phyloP scores from a whole-genome alignment of 768 basidiomycete species.

The Suillus luteus region DNA sequence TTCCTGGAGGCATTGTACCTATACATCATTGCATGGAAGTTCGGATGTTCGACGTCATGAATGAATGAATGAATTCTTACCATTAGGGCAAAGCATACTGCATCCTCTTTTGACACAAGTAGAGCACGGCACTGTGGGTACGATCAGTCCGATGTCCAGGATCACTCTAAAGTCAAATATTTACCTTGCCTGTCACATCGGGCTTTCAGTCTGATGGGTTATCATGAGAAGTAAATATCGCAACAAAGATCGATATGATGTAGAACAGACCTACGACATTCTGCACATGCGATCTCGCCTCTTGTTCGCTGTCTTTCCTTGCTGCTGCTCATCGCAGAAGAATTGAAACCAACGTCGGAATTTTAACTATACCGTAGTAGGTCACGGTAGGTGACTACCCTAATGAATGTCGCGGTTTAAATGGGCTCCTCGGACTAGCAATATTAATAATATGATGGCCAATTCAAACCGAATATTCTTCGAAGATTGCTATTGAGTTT shows the following conservation, averaged over 20 bases:
- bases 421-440: slow-evolving; percentile 1
- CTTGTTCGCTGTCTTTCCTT: slow-evolving; percentile 28
- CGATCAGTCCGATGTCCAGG: slow-evolving; percentile 22
- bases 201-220: slow-evolving; percentile 26
- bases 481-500: slow-evolving; percentile 1
- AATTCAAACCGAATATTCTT: slow-evolving; percentile 4
- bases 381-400: too few species aligned
- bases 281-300: slow-evolving; percentile 35
- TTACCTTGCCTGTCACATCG: slow-evolving; percentile 30
- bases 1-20: slow-evolving; percentile 57
- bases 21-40: neutral
- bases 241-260: neutral
- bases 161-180: slow-evolving; percentile 8
- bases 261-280: slow-evolving; percentile 30
- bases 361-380: neutral
- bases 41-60: too few species aligned
- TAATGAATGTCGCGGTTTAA: slow-evolving; percentile 3
- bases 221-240: slow-evolving; percentile 5
- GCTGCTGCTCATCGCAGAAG: slow-evolving; percentile 15
- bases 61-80: slow-evolving; percentile 29
- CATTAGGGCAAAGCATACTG: slow-evolving; percentile 49
- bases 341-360: neutral
- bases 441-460: neutral
- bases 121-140: slow-evolving; percentile 30
- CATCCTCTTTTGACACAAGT: slow-evolving; percentile 57